Percentiles rank a stretch among this genome's conserved stretches.
Conservation (phyloP, 2,329 filamentous ascomycete genomes). For the Penicillium sp. region DNA sequence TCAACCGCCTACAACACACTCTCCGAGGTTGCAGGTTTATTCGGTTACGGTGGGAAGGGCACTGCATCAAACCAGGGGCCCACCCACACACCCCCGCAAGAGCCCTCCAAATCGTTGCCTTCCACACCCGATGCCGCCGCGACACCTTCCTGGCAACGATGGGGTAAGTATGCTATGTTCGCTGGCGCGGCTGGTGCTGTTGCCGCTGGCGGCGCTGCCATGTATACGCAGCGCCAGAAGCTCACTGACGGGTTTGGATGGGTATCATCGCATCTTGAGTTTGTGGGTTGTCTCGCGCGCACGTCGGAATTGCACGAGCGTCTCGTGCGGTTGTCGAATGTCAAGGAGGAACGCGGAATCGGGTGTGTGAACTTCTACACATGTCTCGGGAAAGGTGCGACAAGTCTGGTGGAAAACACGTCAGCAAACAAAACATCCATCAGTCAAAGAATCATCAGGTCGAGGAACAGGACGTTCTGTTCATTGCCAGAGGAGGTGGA, state of each 20-base stretch:
- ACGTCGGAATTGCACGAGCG: conserved; percentile 76
- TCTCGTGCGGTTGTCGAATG: conserved; percentile 63
- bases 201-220: conserved; percentile 75
- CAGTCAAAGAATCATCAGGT: conserved; percentile 37
- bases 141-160: conserved; percentile 65
- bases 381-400: conserved; percentile 67
- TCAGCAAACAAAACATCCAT: conserved; percentile 26
- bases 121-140: conserved; percentile 44
- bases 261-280: conserved; percentile 88
- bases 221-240: conserved; percentile 80
- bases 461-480: conserved; percentile 79
- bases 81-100: conserved; percentile 8
- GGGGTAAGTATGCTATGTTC: conserved; percentile 81
- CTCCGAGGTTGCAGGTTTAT: conserved; percentile 60
- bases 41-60: conserved; percentile 60
- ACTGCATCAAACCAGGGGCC: conserved; percentile 13
- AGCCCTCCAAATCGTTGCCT: conserved; percentile 22
- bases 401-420: conserved; percentile 26
- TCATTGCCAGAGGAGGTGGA: conserved; percentile 63
- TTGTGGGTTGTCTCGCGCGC: conserved; percentile 85
- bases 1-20: conserved; percentile 66
- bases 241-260: conserved; percentile 73
- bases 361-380: conserved; percentile 88
- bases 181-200: conserved; percentile 79
- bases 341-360: conserved; percentile 64